A percentile compares a stretch with the other conserved stretches of the same genome.
phyloP scores from a whole-genome alignment of 2,329 filamentous ascomycete species.

The Dactylonectria estremocensis region DNA sequence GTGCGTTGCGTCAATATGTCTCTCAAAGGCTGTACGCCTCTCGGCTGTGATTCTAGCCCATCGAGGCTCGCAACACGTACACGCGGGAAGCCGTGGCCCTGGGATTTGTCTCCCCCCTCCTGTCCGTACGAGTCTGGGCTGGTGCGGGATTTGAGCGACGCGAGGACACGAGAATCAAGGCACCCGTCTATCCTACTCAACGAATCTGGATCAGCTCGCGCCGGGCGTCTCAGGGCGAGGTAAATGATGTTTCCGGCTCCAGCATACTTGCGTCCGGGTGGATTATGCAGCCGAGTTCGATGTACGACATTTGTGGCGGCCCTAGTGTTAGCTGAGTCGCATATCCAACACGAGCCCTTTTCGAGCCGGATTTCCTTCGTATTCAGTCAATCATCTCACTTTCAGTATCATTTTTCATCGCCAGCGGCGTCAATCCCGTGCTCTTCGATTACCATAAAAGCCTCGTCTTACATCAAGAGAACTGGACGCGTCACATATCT shows the following conservation, averaged over 20 bases:
- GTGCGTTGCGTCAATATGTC: constrained; percentile 18
- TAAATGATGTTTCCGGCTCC: neutral
- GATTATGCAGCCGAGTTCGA: constrained; percentile 6
- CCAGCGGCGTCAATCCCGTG: neutral
- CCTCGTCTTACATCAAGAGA: neutral
- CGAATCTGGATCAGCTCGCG: neutral
- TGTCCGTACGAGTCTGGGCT: neutral
- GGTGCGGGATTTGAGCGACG: neutral
- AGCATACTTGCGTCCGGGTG: constrained; percentile 1
- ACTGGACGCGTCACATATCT: neutral
- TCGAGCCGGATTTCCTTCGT: constrained; percentile 1
- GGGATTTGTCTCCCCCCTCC: neutral
- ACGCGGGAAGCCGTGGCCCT: constrained; percentile 9
- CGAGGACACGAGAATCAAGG: constrained; percentile 7
- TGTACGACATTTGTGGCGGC: constrained; percentile 21
- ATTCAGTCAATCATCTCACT: constrained; percentile 1
- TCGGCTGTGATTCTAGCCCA: constrained; percentile 4
- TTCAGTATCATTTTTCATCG: neutral
- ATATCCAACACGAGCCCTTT: constrained; percentile 3
- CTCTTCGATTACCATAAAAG: neutral
- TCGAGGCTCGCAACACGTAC: neutral
- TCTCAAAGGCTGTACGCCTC: constrained; percentile 3
- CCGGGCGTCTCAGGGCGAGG: constrained; percentile 3
- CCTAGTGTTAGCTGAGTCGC: constrained; percentile 11
- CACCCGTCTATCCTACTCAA: constrained; percentile 2